Evolutionary conservation across 2,329 filamentous ascomycete species (phyloP).

Genomic region (Thyridium curvatum): DNA sequence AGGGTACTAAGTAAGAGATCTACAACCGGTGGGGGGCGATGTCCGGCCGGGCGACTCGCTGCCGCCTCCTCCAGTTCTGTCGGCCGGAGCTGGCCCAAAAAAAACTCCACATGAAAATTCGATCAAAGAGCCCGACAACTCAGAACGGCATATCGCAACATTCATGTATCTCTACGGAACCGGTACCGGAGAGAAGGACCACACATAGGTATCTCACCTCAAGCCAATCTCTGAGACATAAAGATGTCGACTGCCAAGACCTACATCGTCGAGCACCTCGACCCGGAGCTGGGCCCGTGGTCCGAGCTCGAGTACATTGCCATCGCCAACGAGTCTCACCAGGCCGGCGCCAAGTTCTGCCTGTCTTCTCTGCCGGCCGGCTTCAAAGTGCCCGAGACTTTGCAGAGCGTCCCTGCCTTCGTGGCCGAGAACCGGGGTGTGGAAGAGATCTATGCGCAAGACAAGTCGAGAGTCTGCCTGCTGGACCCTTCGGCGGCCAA

Average conservation of each 20-base stretch:
- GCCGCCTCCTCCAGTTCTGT: no score
- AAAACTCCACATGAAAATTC: no score
- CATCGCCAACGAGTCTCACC: constrained; percentile 76
- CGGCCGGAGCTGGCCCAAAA: no score
- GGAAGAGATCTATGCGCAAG: constrained; percentile 70
- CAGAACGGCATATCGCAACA: no score
- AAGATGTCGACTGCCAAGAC: constrained; percentile 51
- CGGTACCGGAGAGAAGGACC: no score
- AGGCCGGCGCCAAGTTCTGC: constrained; percentile 62
- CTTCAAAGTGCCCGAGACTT: constrained; percentile 56
- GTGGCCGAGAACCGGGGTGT: constrained; percentile 71
- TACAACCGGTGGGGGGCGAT: no score
- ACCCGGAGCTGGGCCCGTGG: constrained; percentile 90
- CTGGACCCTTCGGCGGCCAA: constrained; percentile 78
- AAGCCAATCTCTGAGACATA: no score
- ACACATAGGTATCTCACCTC: no score
- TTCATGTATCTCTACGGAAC: no score
- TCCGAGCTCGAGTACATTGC: constrained; percentile 86
- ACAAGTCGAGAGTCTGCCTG: constrained; percentile 75
- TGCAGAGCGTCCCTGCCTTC: constrained; percentile 54
- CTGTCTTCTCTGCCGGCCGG: constrained; percentile 71
- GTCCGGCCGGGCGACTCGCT: no score
- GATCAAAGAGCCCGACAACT: no score
- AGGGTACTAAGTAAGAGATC: no score
- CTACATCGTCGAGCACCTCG: constrained; percentile 94